Conservation (phyloP, 345 rosid genomes). For the Dipteronia sinensis region DNA sequence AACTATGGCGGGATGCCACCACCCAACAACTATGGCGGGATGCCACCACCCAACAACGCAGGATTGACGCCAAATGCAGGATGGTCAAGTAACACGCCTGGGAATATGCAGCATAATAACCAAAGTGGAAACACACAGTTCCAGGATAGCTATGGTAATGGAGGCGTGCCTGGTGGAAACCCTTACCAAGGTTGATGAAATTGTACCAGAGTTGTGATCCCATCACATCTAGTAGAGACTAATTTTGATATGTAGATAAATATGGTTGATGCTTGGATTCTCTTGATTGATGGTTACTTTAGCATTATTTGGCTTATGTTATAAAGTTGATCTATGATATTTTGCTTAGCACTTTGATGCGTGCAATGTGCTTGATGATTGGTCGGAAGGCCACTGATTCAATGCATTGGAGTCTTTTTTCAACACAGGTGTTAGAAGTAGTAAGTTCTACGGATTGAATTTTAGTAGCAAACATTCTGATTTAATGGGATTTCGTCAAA, state of each 20-base stretch:
- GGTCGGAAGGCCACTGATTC: not conserved
- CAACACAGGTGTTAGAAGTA: too few species aligned
- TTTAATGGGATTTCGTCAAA: too few species aligned
- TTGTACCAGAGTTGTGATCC: not conserved
- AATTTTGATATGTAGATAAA: conserved; percentile 29
- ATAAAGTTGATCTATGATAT: not conserved
- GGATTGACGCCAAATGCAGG: conserved; percentile 28
- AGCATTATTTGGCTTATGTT: not conserved
- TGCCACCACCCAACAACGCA: conserved; percentile 23
- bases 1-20: conserved; percentile 28
- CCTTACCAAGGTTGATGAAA: not conserved
- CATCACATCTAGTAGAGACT: not conserved
- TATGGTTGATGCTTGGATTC: not conserved
- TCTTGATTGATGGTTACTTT: not conserved
- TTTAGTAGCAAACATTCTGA: too few species aligned
- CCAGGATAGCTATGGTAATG: conserved; percentile 30
- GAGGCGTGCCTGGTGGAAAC: conserved; percentile 27
- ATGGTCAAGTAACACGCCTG: conserved; percentile 29
- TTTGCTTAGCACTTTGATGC: not conserved
- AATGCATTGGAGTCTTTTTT: too few species aligned
- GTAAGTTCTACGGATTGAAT: too few species aligned
- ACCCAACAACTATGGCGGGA: conserved; percentile 27
- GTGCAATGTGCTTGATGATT: not conserved
- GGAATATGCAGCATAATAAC: conserved; percentile 12
- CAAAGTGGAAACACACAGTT: conserved; percentile 29